phyloP scores from a whole-genome alignment of 805 yeast genomes.

The Torulaspora microellipsoides region DNA sequence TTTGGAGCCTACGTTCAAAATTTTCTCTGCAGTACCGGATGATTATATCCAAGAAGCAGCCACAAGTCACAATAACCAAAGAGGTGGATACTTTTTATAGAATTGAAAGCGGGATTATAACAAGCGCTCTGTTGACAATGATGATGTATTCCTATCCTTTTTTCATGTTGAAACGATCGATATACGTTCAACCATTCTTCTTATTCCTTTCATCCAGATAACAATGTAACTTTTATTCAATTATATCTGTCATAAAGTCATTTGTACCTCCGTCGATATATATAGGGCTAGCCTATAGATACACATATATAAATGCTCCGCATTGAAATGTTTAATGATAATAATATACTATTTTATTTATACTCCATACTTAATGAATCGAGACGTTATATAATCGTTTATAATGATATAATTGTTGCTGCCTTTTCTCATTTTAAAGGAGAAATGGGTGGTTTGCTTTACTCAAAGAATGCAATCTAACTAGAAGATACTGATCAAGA shows the following conservation, averaged over 20 bases:
- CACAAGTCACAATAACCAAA: constrained; percentile 26
- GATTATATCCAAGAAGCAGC: constrained; percentile 42
- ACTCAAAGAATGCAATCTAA: too few species aligned
- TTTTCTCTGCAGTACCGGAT: constrained; percentile 93
- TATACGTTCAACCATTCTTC: too few species aligned
- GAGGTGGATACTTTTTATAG: constrained; percentile 36
- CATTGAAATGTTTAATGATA: constrained; percentile 5
- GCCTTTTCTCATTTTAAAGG: too few species aligned
- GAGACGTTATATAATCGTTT: neutral
- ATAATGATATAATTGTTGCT: neutral
- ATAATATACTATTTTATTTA: constrained; percentile 1
- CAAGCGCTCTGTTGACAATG: neutral
- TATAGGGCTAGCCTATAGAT: too few species aligned
- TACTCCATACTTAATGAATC: neutral
- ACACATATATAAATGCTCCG: constrained; percentile 1
- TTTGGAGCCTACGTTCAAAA: constrained; percentile 82
- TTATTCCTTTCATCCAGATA: too few species aligned
- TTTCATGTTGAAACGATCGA: neutral
- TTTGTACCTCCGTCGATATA: too few species aligned
- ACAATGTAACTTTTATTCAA: too few species aligned
- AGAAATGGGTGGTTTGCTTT: too few species aligned
- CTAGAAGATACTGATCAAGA: too few species aligned
- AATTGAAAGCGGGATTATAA: neutral
- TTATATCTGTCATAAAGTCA: too few species aligned
- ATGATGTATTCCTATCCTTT: neutral